These are phyloP conservation scores for Serendipita sp. DNA, from an alignment of 768 basidiomycete genomes.

Conservation along the genomic window DNA sequence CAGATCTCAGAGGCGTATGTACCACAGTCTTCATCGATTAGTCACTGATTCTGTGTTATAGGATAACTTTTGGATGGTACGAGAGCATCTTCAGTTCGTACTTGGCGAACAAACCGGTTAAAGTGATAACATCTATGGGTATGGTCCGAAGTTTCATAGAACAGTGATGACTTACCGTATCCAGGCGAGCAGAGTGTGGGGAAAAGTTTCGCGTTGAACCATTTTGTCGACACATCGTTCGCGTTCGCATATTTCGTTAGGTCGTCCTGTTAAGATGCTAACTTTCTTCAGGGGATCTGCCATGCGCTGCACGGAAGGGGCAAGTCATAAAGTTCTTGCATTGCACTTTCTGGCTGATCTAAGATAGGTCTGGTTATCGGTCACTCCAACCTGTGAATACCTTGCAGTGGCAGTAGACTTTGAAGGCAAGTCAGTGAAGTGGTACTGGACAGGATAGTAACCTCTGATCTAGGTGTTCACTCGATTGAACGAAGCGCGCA, in stretches of 20 bases:
- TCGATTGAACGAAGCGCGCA: slow-evolving; percentile 48
- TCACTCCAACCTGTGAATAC: slow-evolving; percentile 39
- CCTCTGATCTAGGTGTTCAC: slow-evolving; percentile 32
- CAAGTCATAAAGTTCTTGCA: too few relatives aligned
- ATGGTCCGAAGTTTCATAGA: slow-evolving; percentile 1
- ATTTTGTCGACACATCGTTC: slow-evolving; percentile 48
- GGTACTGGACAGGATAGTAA: background rate
- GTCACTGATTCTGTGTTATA: slow-evolving; percentile 15
- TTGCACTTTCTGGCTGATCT: slow-evolving; percentile 4
- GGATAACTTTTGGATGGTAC: slow-evolving; percentile 41
- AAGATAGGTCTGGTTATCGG: slow-evolving; percentile 54
- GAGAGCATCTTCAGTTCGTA: slow-evolving; percentile 49
- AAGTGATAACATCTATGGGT: slow-evolving; percentile 53
- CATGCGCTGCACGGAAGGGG: slow-evolving; percentile 13
- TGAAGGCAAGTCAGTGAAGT: slow-evolving; percentile 33
- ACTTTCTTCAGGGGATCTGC: slow-evolving; percentile 25
- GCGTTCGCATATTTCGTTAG: slow-evolving; percentile 18
- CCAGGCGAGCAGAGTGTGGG: slow-evolving; percentile 49
- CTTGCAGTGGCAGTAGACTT: slow-evolving; percentile 48
- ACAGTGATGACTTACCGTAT: background rate
- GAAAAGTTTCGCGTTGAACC: slow-evolving; percentile 43
- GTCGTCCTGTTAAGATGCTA: background rate
- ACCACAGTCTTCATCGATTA: background rate
- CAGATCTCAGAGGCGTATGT: slow-evolving; percentile 33
- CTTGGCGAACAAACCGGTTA: slow-evolving; percentile 41